These are phyloP conservation scores for Vaccinium corymbosum DNA, from an alignment of 148 eudicot species.

Conservation along the genomic window DNA sequence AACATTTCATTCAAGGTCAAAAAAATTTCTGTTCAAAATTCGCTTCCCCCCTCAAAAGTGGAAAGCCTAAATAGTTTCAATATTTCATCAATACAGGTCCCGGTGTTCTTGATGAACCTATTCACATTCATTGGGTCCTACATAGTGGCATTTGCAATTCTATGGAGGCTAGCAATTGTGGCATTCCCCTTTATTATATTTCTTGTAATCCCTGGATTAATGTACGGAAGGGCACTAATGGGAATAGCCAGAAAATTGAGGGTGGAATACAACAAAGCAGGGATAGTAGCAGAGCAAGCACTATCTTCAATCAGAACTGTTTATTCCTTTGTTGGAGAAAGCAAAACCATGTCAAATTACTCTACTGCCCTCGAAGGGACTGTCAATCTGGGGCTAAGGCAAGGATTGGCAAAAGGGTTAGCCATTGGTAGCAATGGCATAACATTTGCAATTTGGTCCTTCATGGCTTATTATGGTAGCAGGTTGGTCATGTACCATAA, in stretches of 20 bases:
- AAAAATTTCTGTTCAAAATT: no score
- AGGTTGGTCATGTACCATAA: slow-evolving; percentile 80
- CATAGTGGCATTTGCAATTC: slow-evolving; percentile 47
- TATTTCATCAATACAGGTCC: slow-evolving; percentile 41
- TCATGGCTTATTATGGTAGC: slow-evolving; percentile 75
- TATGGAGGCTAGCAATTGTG: slow-evolving; percentile 71
- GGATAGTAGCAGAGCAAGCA: slow-evolving; percentile 67
- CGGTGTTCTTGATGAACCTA: slow-evolving; percentile 65
- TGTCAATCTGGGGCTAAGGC: slow-evolving; percentile 61
- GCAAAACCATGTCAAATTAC: slow-evolving; percentile 49
- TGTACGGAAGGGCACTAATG: slow-evolving; percentile 71
- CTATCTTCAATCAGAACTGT: slow-evolving; percentile 79
- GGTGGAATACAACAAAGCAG: slow-evolving; percentile 55
- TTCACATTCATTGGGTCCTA: slow-evolving; percentile 64
- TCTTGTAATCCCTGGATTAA: slow-evolving; percentile 67
- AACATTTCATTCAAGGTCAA: no score
- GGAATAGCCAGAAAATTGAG: slow-evolving; percentile 57
- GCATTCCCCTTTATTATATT: slow-evolving; percentile 59
- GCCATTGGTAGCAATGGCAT: slow-evolving; percentile 82
- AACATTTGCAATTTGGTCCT: slow-evolving; percentile 73
- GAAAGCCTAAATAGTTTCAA: not conserved
- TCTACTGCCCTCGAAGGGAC: slow-evolving; percentile 64
- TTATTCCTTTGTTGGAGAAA: slow-evolving; percentile 77
- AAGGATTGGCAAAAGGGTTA: slow-evolving; percentile 78
- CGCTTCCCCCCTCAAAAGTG: not conserved